Percentiles rank a stretch among this genome's conserved stretches.
phyloP scores from a whole-genome alignment of 345 rosid genomes.

The Salix purpurea region DNA sequence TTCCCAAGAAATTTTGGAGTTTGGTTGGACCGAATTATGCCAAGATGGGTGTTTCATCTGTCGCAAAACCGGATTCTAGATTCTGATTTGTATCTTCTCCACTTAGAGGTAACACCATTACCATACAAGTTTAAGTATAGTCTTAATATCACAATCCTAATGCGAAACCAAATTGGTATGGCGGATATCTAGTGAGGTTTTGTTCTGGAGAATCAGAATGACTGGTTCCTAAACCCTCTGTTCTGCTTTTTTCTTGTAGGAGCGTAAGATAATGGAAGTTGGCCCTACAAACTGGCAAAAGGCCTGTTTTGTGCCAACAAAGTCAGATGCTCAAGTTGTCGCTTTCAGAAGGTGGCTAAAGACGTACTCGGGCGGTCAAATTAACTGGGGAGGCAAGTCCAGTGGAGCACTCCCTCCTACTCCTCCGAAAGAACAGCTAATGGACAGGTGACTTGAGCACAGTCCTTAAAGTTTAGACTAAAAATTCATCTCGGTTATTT shows the following conservation, averaged over 20 bases:
- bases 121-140: background rate
- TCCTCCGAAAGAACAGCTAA: conserved; percentile 66
- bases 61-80: conserved; percentile 70
- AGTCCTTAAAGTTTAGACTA: background rate
- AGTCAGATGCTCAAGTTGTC: conserved; percentile 70
- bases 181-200: too few species aligned
- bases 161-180: too few species aligned
- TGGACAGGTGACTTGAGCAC: conserved; percentile 55
- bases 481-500: background rate
- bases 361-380: conserved; percentile 54
- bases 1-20: conserved; percentile 73
- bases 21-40: conserved; percentile 63
- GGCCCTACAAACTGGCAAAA: conserved; percentile 78
- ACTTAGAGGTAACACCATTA: conserved; percentile 55
- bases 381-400: conserved; percentile 73
- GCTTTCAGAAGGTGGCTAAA: conserved; percentile 75
- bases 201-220: too few species aligned
- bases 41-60: conserved; percentile 81
- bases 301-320: conserved; percentile 76
- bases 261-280: conserved; percentile 62
- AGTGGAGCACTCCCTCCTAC: conserved; percentile 59
- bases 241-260: conserved; percentile 29
- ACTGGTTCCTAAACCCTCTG: too few species aligned
- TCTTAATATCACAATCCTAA: too few species aligned
- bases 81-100: conserved; percentile 86